A percentile compares a stretch with the other conserved stretches of the same genome.
Evolutionary conservation across 2,329 filamentous ascomycete genomes (phyloP).

Genomic region (Fusarium albidum): DNA sequence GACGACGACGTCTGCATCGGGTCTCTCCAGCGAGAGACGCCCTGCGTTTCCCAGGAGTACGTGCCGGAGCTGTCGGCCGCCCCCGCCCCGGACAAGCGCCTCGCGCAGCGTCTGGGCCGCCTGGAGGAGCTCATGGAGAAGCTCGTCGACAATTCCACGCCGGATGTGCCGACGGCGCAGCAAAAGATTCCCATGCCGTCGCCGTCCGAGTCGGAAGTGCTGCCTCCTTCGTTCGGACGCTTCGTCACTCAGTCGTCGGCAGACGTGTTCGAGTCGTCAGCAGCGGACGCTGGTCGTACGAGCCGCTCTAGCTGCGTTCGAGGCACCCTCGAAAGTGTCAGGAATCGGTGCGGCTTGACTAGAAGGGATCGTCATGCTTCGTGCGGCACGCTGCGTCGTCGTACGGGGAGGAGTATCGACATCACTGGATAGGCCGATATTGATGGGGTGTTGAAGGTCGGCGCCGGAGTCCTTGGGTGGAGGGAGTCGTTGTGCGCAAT

Average conservation of each 20-base stretch:
- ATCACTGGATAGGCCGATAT: no score
- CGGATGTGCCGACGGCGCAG: background rate
- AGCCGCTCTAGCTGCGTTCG: no score
- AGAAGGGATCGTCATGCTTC: no score
- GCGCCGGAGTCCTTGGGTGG: no score
- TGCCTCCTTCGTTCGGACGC: background rate
- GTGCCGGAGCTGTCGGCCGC: slow-evolving; percentile 44
- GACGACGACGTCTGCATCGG: slow-evolving; percentile 54
- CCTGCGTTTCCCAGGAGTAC: slow-evolving; percentile 58
- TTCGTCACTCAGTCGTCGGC: slow-evolving; percentile 41
- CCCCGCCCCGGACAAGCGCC: slow-evolving; percentile 46
- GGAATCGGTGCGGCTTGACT: no score
- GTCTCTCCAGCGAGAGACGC: slow-evolving; percentile 52
- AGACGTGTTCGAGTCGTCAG: slow-evolving; percentile 33
- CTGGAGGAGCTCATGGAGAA: slow-evolving; percentile 58
- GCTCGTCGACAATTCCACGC: slow-evolving; percentile 49
- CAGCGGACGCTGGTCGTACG: no score
- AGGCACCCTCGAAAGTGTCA: no score
- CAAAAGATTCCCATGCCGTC: slow-evolving; percentile 27
- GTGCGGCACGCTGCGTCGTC: no score
- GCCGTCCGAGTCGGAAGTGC: slow-evolving; percentile 23
- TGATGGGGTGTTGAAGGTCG: no score
- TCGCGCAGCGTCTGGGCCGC: slow-evolving; percentile 53
- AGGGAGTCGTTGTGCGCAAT: no score
- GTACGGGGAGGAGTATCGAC: no score